Evolutionary conservation across 176 grass and related monocot genomes (phyloP), one percentile per base, ranked within the genome.

Genomic region (Aegilops bicornis): DNA sequence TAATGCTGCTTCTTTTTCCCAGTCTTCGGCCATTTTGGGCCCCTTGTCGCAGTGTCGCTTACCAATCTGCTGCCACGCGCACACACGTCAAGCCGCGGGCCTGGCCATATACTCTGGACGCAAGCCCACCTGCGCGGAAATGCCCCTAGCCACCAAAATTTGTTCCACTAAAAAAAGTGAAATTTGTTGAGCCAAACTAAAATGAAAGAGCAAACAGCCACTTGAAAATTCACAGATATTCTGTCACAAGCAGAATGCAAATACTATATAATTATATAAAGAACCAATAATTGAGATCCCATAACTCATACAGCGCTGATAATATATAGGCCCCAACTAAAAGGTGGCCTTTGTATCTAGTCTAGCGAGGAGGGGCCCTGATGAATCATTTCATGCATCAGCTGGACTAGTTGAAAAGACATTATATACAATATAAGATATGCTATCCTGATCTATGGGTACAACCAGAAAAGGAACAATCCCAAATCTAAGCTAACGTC

Each of bases 311-410:
- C 10, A 45, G 15, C 0, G 60, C 16, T 30, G 24, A 27, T 42
- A 52, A 17, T 10, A 74, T 45, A 62, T 61, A 64, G 61, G 23
- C 62, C 33, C 83, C 54, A 82, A 17, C 1, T 31, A 54, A 58
- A 71, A 50, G 36, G n/a, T 31, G 66, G 56, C n/a, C 23, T 30
- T 37, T 65, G 1, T 79, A 39, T 86, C 1, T 48, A 64, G 73
- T 82, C 1, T 47, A 64, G 64, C 47, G 7, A 43, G 77, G 82
- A 73, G 79, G 58, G 2, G 4, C 37, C 73, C 56, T 30, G 78
- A 36, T 43, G 84, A 90, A 79, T 86, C 79, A 83, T 83, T 48
- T 37, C 60, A 73, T 45, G 79, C 65, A 82, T 73, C 19, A 40
- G 65, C 42, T 90, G 79, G 64, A 71, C 37, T 40, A 40, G 79